Evolutionary conservation across 345 rosid species (phyloP).

Genomic region (Citrus hindsii): DNA sequence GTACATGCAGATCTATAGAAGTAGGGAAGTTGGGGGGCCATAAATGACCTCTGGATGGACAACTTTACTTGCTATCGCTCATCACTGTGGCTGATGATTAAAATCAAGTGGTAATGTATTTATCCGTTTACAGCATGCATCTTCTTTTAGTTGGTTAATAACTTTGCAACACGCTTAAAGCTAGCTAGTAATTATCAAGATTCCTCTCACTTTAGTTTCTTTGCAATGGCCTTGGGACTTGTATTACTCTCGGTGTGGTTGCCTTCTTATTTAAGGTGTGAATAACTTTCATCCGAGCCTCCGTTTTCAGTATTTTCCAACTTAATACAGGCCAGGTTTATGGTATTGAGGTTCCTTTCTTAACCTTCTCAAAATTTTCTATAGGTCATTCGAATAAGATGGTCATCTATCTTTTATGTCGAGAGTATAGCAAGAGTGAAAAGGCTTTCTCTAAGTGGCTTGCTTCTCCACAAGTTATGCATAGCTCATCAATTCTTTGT

Average conservation of each 20-base stretch:
- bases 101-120: conserved; percentile 67
- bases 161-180: background rate
- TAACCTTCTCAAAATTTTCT: too few species aligned
- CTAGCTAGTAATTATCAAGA: background rate
- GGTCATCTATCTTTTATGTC: too few species aligned
- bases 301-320: background rate
- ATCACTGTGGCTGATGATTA: conserved; percentile 57
- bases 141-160: background rate
- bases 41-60: conserved; percentile 83
- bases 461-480: too few species aligned
- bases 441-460: too few species aligned
- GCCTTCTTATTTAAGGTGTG: conserved; percentile 59
- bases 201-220: conserved; percentile 46
- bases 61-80: too few species aligned
- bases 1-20: too few species aligned
- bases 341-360: too few species aligned
- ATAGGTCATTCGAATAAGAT: too few species aligned
- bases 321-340: too few species aligned
- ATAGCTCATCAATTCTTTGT: too few species aligned
- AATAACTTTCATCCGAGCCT: background rate
- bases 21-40: conserved; percentile 48
- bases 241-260: conserved; percentile 74
- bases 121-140: background rate
- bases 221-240: conserved; percentile 95
- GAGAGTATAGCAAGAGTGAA: too few species aligned